Evolutionary conservation across 2,329 filamentous ascomycete genomes (phyloP).

Genomic region (Hypoxylon sp.): DNA sequence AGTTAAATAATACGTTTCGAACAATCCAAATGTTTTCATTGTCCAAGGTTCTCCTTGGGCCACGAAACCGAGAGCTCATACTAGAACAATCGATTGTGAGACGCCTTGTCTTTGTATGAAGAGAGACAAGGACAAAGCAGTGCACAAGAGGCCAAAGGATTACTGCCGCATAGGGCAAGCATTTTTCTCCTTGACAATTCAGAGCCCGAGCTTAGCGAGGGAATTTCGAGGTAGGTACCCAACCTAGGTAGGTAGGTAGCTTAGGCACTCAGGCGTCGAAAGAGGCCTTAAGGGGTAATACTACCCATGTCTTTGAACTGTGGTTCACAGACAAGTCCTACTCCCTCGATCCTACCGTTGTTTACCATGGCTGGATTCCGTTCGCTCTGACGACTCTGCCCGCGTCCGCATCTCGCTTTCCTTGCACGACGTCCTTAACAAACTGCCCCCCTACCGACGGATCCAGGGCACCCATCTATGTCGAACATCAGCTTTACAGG

Average conservation of each 20-base stretch:
- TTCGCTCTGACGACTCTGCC: conserved; percentile 43
- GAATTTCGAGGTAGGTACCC: neutral
- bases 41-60: neutral
- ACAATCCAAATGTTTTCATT: neutral
- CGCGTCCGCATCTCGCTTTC: conserved; percentile 45
- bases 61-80: conserved; percentile 3
- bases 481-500: neutral
- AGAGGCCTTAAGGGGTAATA: neutral
- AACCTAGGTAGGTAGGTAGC: too few relatives aligned
- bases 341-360: neutral
- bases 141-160: neutral
- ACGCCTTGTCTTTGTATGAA: neutral
- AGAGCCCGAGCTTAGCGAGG: neutral
- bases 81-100: conserved; percentile 22
- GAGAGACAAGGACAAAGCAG: neutral
- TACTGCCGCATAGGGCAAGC: neutral
- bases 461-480: conserved; percentile 46
- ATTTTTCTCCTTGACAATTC: neutral
- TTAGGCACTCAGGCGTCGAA: neutral
- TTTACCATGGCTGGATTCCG: conserved; percentile 46
- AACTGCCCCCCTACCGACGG: conserved; percentile 45
- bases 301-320: neutral
- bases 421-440: conserved; percentile 46
- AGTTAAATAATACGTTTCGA: neutral
- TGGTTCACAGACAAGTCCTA: neutral